Base-by-base conservation (phyloP, 208 protist species). In the Trypanosoma grayi region DNA sequence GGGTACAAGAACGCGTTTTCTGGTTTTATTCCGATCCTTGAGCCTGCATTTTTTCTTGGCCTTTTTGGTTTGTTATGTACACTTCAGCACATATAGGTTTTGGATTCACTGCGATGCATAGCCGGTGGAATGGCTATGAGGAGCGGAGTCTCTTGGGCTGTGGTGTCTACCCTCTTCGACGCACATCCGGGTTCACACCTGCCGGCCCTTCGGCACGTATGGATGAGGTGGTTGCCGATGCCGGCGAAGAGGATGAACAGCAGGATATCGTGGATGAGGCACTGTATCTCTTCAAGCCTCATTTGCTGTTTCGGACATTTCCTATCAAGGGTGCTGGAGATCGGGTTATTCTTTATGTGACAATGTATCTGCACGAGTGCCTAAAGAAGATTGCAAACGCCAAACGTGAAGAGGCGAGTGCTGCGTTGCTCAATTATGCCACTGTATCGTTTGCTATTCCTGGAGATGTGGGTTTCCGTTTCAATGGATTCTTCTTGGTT, bases 271-370 rank as follows among this genome's bases (percentile, higher is more conserved):
- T 97, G 44, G 93, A 97, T 68, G 93, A 97, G 71, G 72, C 82
- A 16, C 62, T 98, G 7, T 72, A 73, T 28, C 90, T 81, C 48
- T 98, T 97, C 72, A 94, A 94, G 55, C 78, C 96, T 9, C 97
- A 98, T 67, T 75, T 98, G 27, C 75, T 97, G 28, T 95, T 97
- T 64, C 67, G 80, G 40, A 87, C 84, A 31, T 98, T 91, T 66
- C 81, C 96, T 44, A 77, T 98, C 22, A 73, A 96, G 44, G 85
- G 92, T 22, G 36, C 66, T 20, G 90, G 77, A 48, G 95, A 98
- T 57, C 71, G 91, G 24, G 56, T 92, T 9, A 61, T 98, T 13
- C 68, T 98, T 41, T 98, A 97, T 61, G 27, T 97, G 0, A 98
- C 90, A 9, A 60, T 96, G n/a, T 98, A 94, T 75, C 79, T 96